A percentile compares a stretch with the other conserved stretches of the same genome.
Conservation (phyloP, 257 asterid genomes). For the Dorcoceras hygrometricum region DNA sequence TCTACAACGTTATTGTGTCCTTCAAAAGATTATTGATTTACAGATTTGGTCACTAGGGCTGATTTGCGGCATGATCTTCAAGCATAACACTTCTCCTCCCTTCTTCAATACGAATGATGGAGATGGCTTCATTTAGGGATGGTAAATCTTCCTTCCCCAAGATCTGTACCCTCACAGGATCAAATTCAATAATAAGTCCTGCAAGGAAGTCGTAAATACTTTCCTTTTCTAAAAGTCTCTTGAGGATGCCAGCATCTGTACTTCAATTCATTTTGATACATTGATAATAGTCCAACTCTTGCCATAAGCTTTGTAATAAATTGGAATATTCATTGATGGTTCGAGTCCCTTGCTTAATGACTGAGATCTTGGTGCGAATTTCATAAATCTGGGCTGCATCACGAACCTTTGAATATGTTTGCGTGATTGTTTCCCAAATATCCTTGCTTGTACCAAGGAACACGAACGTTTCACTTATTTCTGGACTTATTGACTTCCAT, state of each 20-base stretch:
- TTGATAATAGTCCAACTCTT: slow-evolving; percentile 1
- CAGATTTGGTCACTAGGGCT: neutral
- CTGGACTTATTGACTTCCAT: no score
- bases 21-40: no score
- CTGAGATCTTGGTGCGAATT: no score
- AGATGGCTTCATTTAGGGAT: neutral
- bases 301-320: neutral
- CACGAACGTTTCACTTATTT: neutral
- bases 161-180: neutral
- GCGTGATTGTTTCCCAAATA: no score
- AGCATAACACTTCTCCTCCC: neutral
- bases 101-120: neutral
- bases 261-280: neutral
- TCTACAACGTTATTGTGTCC: no score
- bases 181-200: neutral
- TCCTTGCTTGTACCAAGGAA: neutral
- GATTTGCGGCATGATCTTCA: neutral
- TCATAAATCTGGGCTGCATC: slow-evolving; percentile 3
- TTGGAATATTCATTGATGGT: neutral
- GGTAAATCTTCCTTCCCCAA: neutral
- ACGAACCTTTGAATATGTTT: neutral
- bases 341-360: slow-evolving; percentile 6
- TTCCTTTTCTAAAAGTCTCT: slow-evolving; percentile 3
- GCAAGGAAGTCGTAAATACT: neutral
- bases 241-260: neutral